phyloP scores from a whole-genome alignment of 441 rosid species.

The Eruca vesicaria region DNA sequence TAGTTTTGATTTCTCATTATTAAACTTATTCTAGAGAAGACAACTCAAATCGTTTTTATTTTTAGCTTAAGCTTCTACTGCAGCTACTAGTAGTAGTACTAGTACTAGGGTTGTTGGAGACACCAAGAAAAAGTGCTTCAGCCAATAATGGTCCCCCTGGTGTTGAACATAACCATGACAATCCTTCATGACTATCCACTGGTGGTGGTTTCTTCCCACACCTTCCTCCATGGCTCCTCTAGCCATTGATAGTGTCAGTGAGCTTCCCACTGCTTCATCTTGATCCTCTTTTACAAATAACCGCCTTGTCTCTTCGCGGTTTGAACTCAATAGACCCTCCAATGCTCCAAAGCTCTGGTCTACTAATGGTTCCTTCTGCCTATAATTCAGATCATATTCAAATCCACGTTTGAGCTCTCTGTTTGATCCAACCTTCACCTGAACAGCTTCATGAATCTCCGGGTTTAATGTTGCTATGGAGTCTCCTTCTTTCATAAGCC shows the following conservation, averaged over 20 bases:
- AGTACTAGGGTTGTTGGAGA: slow-evolving; percentile 40
- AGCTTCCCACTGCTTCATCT: slow-evolving; percentile 41
- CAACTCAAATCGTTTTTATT: neutral
- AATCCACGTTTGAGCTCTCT: slow-evolving; percentile 34
- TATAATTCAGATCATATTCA: slow-evolving; percentile 27
- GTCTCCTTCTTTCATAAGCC: slow-evolving; percentile 66
- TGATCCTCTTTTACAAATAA: slow-evolving; percentile 59
- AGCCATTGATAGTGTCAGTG: slow-evolving; percentile 66
- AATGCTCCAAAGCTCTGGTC: slow-evolving; percentile 40
- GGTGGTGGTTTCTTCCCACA: slow-evolving; percentile 34
- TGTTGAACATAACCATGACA: slow-evolving; percentile 52
- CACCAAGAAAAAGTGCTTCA: slow-evolving; percentile 73
- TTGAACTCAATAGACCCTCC: slow-evolving; percentile 37
- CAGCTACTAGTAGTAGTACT: slow-evolving; percentile 44
- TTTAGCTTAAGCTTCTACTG: slow-evolving; percentile 43
- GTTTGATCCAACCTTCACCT: slow-evolving; percentile 30
- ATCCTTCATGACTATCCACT: slow-evolving; percentile 45
- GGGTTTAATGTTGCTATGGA: slow-evolving; percentile 40
- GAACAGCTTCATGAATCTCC: slow-evolving; percentile 39
- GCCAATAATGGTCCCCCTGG: slow-evolving; percentile 76
- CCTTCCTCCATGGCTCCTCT: slow-evolving; percentile 38
- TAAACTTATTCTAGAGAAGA: slow-evolving; percentile 7
- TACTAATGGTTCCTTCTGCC: slow-evolving; percentile 32
- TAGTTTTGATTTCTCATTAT: neutral
- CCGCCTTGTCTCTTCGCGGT: slow-evolving; percentile 56